Base-by-base conservation (phyloP, 1,284 basidiomycete species). In the Malassezia yamatoensis region DNA sequence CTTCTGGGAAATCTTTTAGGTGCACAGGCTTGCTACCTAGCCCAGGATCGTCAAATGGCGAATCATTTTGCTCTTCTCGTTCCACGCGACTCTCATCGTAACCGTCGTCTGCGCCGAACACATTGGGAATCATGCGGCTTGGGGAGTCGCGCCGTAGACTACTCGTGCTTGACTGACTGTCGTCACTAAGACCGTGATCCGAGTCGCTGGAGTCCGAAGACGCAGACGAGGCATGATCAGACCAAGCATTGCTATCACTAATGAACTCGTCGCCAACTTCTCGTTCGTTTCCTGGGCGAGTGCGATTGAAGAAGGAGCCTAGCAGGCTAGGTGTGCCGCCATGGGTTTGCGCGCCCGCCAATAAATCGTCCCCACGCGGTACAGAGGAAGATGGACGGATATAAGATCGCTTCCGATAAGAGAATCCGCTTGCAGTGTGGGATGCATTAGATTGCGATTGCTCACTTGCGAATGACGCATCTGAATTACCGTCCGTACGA, bases 21-120 rank as follows among this genome's bases (percentile, higher is more conserved):
- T 59, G 56, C 29, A 49, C 34, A 4, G 51, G 58, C 43, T 59
- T 54, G 20, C 35, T 5, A 57, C 54, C 33, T 53, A 62, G 29
- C 54, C 61, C 43, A 3, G 51, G 51, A 16, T 54, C 52, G 33
- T 54, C 44, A 41, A 59, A 51, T 34, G 49, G 54, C 48, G 39
- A 53, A 5, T 54, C 53, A 40, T 64, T 51, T 12, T 57, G 50
- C 41, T 65, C 59, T 2, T 55, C 69, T 9, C 67, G 63, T 43
- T 65, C 61, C 11, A 67, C 64, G 16, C 59, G 58, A 41, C 61
- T 58, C n/a, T 70, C 71, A 24, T 55, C 58, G 35, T 60, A 60
- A 33, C 59, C 57, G 41, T 70, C 63, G 0, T 60, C 59, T 21
- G 70, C 69, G 36, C 71, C 71, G 58, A 74, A 74, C 24, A 74